Percentiles rank a stretch among this genome's conserved stretches.
Conservation (phyloP, 1,139 yeast genomes). For the Geotrichum bryndzae region DNA sequence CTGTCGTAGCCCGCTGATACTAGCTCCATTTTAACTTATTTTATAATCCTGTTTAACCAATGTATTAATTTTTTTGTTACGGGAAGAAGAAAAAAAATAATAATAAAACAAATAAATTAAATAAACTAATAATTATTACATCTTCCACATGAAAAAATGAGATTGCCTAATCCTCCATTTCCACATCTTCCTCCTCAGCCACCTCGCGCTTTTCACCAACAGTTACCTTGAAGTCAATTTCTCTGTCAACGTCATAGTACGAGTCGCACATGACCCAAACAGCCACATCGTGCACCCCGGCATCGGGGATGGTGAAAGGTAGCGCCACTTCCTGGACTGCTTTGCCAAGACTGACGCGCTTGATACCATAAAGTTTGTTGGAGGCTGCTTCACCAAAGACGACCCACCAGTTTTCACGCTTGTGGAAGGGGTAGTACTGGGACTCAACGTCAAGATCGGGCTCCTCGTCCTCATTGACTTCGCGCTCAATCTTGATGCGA, state of each 20-base stretch:
- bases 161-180: not conserved
- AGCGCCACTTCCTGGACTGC: slow-evolving; percentile 51
- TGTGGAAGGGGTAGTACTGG: slow-evolving; percentile 49
- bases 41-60: not conserved
- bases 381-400: slow-evolving; percentile 63
- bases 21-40: not conserved
- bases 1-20: not conserved
- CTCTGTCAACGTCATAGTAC: slow-evolving; percentile 86
- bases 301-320: slow-evolving; percentile 51
- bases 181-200: slow-evolving; percentile 19
- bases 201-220: slow-evolving; percentile 38
- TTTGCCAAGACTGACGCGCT: slow-evolving; percentile 52
- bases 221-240: slow-evolving; percentile 48
- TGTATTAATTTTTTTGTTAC: not conserved
- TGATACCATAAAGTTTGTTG: slow-evolving; percentile 66
- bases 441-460: slow-evolving; percentile 51
- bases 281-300: slow-evolving; percentile 57
- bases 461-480: slow-evolving; percentile 59
- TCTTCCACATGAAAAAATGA: not conserved
- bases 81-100: not conserved
- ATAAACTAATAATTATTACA: not conserved
- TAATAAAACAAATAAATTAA: not conserved
- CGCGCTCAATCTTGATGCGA: slow-evolving; percentile 51
- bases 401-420: slow-evolving; percentile 72
- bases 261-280: slow-evolving; percentile 91